These are phyloP conservation scores for Avena atlantica DNA, from an alignment of 176 grass and related monocot species.

Conservation along the genomic window DNA sequence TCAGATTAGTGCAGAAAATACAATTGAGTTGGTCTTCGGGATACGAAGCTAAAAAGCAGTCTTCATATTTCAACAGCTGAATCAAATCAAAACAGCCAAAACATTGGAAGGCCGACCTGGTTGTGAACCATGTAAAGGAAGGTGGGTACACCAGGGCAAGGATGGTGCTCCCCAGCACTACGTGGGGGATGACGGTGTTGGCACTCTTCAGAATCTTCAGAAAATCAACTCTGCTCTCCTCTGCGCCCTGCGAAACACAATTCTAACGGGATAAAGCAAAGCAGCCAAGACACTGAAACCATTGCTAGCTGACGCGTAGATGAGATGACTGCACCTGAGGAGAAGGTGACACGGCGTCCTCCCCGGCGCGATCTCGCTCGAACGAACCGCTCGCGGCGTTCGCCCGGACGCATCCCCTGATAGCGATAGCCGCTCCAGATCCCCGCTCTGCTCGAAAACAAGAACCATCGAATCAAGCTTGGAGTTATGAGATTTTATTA, in stretches of 20 bases:
- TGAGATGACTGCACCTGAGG: constrained; percentile 50
- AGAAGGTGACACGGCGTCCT: neutral
- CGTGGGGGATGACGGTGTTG: constrained; percentile 85
- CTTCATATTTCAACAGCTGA: neutral
- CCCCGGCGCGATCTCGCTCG: neutral
- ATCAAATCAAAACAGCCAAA: constrained; percentile 13
- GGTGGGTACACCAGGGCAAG: constrained; percentile 88
- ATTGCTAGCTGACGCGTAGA: neutral
- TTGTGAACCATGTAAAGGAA: constrained; percentile 98
- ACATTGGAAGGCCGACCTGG: constrained; percentile 47
- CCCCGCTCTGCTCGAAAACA: constrained; percentile 46
- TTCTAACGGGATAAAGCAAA: neutral
- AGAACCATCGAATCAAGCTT: neutral
- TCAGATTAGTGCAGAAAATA: neutral
- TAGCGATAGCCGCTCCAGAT: constrained; percentile 12
- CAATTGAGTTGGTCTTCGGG: neutral
- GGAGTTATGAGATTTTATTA: neutral
- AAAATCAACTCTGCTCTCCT: constrained; percentile 51
- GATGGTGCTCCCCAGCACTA: constrained; percentile 85
- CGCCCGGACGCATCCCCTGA: neutral
- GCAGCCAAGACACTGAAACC: neutral
- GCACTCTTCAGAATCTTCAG: constrained; percentile 70
- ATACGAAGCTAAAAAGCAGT: too few species aligned
- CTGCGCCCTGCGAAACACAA: constrained; percentile 46
- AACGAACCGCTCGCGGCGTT: neutral